These are phyloP conservation scores for Pseudomicrostroma phylloplanum DNA, from an alignment of 1,284 basidiomycete genomes.

Conservation along the genomic window DNA sequence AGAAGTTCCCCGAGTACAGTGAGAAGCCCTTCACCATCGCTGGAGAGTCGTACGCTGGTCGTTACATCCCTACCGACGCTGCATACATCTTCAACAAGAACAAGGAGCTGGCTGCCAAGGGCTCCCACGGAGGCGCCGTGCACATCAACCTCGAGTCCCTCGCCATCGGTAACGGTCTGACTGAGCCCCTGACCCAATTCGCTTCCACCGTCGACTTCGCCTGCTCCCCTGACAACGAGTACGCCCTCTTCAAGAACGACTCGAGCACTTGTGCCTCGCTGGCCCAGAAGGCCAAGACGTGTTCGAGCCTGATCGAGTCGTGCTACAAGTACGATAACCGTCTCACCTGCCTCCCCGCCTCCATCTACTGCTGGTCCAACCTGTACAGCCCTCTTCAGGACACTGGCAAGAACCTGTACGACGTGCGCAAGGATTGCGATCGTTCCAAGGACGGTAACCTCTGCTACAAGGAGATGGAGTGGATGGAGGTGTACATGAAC, in stretches of 20 bases:
- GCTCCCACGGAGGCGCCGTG: slow-evolving; percentile 21
- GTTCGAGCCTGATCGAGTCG: slow-evolving; percentile 59
- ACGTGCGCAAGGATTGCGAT: slow-evolving; percentile 72
- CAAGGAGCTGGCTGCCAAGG: slow-evolving; percentile 31
- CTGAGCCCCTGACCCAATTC: slow-evolving; percentile 50
- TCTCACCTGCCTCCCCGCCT: slow-evolving; percentile 58
- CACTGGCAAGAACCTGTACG: slow-evolving; percentile 61
- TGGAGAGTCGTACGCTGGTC: slow-evolving; percentile 64
- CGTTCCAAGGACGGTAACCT: slow-evolving; percentile 56
- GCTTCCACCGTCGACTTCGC: slow-evolving; percentile 67
- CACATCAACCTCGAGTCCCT: slow-evolving; percentile 45
- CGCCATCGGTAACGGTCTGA: slow-evolving; percentile 49
- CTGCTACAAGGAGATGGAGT: slow-evolving; percentile 61
- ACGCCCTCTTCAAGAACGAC: slow-evolving; percentile 65
- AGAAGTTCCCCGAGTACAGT: slow-evolving; percentile 50
- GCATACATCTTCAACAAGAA: slow-evolving; percentile 45
- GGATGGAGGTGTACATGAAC: slow-evolving; percentile 47
- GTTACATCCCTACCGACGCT: slow-evolving; percentile 45
- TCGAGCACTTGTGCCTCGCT: slow-evolving; percentile 64
- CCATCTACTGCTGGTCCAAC: slow-evolving; percentile 53
- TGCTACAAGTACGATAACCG: slow-evolving; percentile 47
- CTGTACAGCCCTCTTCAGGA: slow-evolving; percentile 57
- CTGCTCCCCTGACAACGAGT: slow-evolving; percentile 56
- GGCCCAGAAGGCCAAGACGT: slow-evolving; percentile 63
- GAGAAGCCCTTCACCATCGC: slow-evolving; percentile 51